Evolutionary conservation across 805 yeast species (phyloP).

Genomic region (Ogataea allantospora): DNA sequence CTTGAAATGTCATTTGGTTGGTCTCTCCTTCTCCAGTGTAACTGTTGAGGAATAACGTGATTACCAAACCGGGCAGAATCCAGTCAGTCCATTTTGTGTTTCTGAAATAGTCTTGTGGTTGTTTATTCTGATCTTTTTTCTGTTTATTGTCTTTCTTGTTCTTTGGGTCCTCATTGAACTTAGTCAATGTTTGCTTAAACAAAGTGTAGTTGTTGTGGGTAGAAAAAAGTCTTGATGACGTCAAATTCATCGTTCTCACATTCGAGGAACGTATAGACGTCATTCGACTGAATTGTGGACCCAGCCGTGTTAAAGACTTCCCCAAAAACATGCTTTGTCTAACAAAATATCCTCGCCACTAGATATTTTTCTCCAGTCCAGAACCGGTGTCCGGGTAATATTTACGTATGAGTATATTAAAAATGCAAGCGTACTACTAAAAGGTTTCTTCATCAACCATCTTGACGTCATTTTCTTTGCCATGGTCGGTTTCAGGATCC

Average conservation of each 20-base stretch:
- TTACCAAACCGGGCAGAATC: slow-evolving; percentile 28
- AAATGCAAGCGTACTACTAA: slow-evolving; percentile 15
- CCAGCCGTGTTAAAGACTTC: slow-evolving; percentile 1
- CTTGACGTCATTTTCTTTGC: slow-evolving; percentile 22
- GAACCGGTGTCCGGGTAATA: slow-evolving; percentile 7
- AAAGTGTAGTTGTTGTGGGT: slow-evolving; percentile 12
- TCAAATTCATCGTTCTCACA: background rate
- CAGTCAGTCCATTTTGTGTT: slow-evolving; percentile 27
- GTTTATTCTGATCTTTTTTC: slow-evolving; percentile 3
- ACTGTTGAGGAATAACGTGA: slow-evolving; percentile 23
- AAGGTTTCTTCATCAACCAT: slow-evolving; percentile 38
- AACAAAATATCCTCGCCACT: slow-evolving; percentile 6
- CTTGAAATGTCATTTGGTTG: slow-evolving; percentile 79
- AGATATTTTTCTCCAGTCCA: background rate
- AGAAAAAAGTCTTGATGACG: slow-evolving; percentile 13
- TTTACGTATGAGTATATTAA: background rate
- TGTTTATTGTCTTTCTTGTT: slow-evolving; percentile 13
- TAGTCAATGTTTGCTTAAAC: slow-evolving; percentile 15
- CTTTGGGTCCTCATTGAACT: slow-evolving; percentile 11
- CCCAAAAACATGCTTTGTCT: slow-evolving; percentile 4
- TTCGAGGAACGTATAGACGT: background rate
- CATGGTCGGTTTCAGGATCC: slow-evolving; percentile 11
- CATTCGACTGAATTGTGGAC: slow-evolving; percentile 3
- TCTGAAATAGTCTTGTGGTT: slow-evolving; percentile 13
- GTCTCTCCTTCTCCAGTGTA: slow-evolving; percentile 16